A percentile compares a stretch with the other conserved stretches of the same genome.
Conservation (phyloP, 2,329 filamentous ascomycete species). For the Sporothrix variecibatus region DNA sequence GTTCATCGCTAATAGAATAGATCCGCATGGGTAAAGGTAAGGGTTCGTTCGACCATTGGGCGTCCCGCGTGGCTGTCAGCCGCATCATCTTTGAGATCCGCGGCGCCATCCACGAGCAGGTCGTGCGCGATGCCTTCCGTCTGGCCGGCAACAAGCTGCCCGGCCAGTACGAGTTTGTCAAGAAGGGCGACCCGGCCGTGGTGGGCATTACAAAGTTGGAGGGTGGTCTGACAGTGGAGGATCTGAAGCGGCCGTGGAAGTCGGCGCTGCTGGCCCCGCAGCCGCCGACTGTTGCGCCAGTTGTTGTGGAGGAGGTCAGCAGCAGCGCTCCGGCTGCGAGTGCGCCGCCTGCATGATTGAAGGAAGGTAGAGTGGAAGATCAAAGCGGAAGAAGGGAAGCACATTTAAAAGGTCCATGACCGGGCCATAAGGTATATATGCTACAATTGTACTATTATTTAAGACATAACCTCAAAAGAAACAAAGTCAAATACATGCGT, state of each 20-base stretch:
- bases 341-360: slow-evolving; percentile 21
- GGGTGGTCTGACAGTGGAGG: slow-evolving; percentile 77
- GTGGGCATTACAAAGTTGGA: slow-evolving; percentile 90
- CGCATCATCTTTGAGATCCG: slow-evolving; percentile 91
- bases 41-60: slow-evolving; percentile 96
- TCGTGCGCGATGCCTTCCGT: slow-evolving; percentile 89
- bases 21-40: slow-evolving; percentile 99
- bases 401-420: neutral
- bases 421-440: neutral
- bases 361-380: neutral
- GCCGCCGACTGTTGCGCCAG: slow-evolving; percentile 30
- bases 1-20: slow-evolving; percentile 44
- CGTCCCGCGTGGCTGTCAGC: slow-evolving; percentile 83
- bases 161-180: slow-evolving; percentile 88
- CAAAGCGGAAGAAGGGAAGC: neutral
- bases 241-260: slow-evolving; percentile 75
- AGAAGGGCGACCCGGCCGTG: slow-evolving; percentile 83
- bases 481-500: neutral
- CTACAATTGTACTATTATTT: slow-evolving; percentile 16
- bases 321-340: neutral
- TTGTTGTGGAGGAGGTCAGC: slow-evolving; percentile 37
- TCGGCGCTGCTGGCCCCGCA: slow-evolving; percentile 24
- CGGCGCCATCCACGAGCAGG: slow-evolving; percentile 90
- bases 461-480: neutral
- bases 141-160: slow-evolving; percentile 94